Evolutionary conservation across 805 yeast genomes (phyloP), one percentile per base, ranked within the genome.

Genomic region (Candida chilensis): DNA sequence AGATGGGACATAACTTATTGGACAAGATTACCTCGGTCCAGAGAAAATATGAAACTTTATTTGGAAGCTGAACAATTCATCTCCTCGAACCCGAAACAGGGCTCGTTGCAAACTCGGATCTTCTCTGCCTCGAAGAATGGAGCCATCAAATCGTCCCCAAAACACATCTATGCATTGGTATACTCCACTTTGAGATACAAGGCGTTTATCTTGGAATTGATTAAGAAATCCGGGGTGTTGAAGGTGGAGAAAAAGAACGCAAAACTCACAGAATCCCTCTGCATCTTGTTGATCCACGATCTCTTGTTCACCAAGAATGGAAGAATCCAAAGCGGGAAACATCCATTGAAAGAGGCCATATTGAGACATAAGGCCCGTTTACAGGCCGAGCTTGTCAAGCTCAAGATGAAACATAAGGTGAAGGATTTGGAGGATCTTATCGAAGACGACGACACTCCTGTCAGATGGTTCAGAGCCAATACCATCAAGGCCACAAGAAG

Each of bases 301-400:
- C 60, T 86, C 31, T 52, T 88, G 5, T 67, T 92, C 34, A 70
- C 90, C 5, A 71, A 75, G 38, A 66, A 74, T 17, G 92, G 94
- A 8, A 60, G 96, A 37, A 80, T 90, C 35, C 94, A 86, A 48
- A 79, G 86, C 65, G 94, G 94, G 5, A 88, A 87, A 44, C 86
- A 80, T 37, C 83, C 90, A 1, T 66, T 86, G 34, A 92, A 92
- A 47, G 92, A 83, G 29, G 80, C 83, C 9, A 64, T 92, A 4
- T 57, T 92, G 33, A 67, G 74, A 35, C 80, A 87, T 50, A 84
- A 82, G 51, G 78, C 94, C 0, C 62, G 97, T 41, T 59, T 90
- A 29, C 76, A 74, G 34, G 88, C 94, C 2, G 97, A 92, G 48
- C 61, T 82, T 34, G 81, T 74, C 15, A 84, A 82, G 45, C 58